Evolutionary conservation across 1,139 yeast genomes (phyloP).

Genomic region (Geotrichum macrosporum): DNA sequence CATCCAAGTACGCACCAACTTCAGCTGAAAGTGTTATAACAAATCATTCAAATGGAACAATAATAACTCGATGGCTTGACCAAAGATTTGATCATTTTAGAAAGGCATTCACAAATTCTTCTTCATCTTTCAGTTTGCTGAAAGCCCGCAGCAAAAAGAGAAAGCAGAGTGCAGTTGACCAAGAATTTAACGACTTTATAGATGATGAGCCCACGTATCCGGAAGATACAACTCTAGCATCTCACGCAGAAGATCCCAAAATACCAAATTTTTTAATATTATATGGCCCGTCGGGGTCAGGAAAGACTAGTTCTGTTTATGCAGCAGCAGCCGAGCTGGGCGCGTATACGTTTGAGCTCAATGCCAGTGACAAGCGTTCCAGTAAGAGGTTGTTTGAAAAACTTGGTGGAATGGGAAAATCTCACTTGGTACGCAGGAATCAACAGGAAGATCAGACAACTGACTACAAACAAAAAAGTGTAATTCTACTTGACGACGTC

Average conservation of each 20-base stretch:
- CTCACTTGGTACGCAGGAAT: conserved; percentile 61
- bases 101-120: conserved; percentile 3
- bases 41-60: conserved; percentile 15
- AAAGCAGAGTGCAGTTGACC: conserved; percentile 23
- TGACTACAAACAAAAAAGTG: conserved; percentile 47
- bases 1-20: conserved; percentile 15
- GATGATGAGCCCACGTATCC: conserved; percentile 36
- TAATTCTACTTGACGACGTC: conserved; percentile 80
- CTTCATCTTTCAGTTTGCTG: conserved; percentile 2
- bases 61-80: conserved; percentile 26
- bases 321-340: conserved; percentile 59
- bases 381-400: conserved; percentile 63
- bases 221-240: conserved; percentile 18
- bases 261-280: conserved; percentile 46
- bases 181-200: conserved; percentile 44
- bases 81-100: conserved; percentile 23
- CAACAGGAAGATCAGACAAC: conserved; percentile 26
- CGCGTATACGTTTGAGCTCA: conserved; percentile 80
- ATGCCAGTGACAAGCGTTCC: conserved; percentile 67
- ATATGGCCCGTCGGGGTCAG: conserved; percentile 69
- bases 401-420: conserved; percentile 76
- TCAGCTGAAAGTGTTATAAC: conserved; percentile 22
- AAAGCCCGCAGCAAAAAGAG: conserved; percentile 25
- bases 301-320: conserved; percentile 73
- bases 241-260: conserved; percentile 3